Evolutionary conservation across 257 asterid species (phyloP).

Genomic region (Solanum appendiculatum): DNA sequence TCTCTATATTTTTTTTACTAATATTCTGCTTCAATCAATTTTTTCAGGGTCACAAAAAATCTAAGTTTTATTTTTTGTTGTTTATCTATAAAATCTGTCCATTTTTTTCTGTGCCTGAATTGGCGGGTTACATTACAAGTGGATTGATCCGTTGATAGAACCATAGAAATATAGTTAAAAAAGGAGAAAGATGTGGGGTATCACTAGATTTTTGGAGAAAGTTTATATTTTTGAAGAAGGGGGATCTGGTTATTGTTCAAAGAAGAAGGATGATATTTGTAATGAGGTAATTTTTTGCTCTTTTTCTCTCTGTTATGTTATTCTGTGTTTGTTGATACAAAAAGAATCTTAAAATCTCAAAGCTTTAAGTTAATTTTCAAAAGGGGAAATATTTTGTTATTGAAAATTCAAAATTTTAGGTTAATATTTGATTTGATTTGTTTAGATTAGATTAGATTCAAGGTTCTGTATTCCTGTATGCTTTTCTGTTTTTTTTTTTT

Average conservation of each 20-base stretch:
- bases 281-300: constrained; percentile 29
- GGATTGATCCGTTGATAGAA: constrained; percentile 11
- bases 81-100: neutral
- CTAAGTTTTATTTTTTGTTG: neutral
- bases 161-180: neutral
- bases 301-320: neutral
- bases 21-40: neutral
- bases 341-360: neutral
- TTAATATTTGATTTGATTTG: no score
- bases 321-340: neutral
- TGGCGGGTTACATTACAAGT: neutral
- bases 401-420: neutral
- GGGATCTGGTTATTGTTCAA: constrained; percentile 72
- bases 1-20: neutral
- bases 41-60: neutral
- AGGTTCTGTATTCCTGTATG: neutral
- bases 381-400: neutral
- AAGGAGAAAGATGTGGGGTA: constrained; percentile 39
- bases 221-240: constrained; percentile 56
- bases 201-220: constrained; percentile 56
- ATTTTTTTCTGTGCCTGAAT: neutral
- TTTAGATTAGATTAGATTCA: neutral
- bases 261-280: constrained; percentile 61
- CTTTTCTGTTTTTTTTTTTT: neutral
- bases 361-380: neutral